Conservation (phyloP, 179 eudicot genomes). For the Camellia oleifera region DNA sequence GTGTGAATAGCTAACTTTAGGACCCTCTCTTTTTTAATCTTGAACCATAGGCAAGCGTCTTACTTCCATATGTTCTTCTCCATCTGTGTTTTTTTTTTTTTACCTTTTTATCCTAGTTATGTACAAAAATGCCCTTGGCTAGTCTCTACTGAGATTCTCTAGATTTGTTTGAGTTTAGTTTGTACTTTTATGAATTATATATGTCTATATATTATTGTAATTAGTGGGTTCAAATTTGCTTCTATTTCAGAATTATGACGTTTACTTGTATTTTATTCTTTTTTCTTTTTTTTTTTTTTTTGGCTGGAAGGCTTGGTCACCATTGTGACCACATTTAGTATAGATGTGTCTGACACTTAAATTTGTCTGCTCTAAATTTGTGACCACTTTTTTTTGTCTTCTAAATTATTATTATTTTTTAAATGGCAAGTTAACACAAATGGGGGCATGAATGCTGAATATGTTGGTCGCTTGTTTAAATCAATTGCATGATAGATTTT, state of each 20-base stretch:
- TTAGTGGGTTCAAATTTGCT: constrained; percentile 15
- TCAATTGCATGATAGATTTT: not conserved
- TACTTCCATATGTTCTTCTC: constrained; percentile 14
- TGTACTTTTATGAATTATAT: not conserved
- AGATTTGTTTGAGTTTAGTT: too few relatives aligned
- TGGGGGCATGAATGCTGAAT: not conserved
- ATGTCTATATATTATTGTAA: constrained; percentile 20
- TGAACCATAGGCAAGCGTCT: constrained; percentile 22
- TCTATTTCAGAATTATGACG: not conserved
- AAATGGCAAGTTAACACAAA: not conserved
- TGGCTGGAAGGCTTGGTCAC: not conserved
- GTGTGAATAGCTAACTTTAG: constrained; percentile 28
- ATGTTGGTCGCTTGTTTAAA: not conserved
- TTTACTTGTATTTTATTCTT: not conserved
- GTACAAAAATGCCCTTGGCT: constrained; percentile 29
- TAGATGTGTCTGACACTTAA: not conserved
- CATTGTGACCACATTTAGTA: not conserved
- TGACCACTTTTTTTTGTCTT: too few relatives aligned
- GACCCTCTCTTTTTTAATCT: not conserved
- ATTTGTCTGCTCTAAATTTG: not conserved
- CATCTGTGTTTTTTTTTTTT: constrained; percentile 2
- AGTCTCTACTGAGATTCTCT: too few relatives aligned
- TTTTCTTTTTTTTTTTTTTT: not conserved
- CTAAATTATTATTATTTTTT: too few relatives aligned
- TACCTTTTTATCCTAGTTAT: constrained; percentile 2